A percentile compares a stretch with the other conserved stretches of the same genome.
Evolutionary conservation across 108 stramenopile genomes (phyloP).

Genomic region (Cyclostephanos invisitatus): DNA sequence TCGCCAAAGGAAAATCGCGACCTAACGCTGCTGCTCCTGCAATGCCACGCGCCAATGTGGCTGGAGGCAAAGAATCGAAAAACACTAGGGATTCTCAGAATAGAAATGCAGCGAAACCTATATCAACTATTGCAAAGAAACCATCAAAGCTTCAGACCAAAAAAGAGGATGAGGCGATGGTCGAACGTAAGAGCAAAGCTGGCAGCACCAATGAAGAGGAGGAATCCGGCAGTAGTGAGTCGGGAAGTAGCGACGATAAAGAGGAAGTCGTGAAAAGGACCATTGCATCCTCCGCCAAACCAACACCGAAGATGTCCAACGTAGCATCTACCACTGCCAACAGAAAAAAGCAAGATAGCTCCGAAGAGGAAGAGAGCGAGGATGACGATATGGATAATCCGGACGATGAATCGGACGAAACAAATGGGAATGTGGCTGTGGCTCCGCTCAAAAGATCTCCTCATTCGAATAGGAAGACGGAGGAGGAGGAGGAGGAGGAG

Average conservation of each 20-base stretch:
- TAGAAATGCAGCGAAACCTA: conserved; percentile 4
- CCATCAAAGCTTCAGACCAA: neutral
- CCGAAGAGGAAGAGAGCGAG: conserved; percentile 19
- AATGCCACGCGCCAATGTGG: neutral
- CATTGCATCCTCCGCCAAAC: neutral
- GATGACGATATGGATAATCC: neutral
- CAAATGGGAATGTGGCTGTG: conserved; percentile 17
- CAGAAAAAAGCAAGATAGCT: conserved; percentile 10
- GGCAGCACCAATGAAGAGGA: conserved; percentile 2
- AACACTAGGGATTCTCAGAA: conserved; percentile 6
- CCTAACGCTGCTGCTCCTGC: conserved; percentile 22
- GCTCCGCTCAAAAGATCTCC: conserved; percentile 19
- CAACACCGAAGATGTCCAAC: conserved; percentile 16
- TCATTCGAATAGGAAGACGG: neutral
- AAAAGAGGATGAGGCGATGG: conserved; percentile 14
- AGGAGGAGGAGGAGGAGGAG: neutral
- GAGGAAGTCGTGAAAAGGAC: conserved; percentile 5
- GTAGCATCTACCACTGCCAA: conserved; percentile 2
- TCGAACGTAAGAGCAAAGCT: neutral
- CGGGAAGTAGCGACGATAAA: conserved; percentile 7
- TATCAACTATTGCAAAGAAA: neutral
- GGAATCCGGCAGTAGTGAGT: conserved; percentile 24
- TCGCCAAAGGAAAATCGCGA: conserved; percentile 5
- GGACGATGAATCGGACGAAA: conserved; percentile 21
- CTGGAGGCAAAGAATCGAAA: neutral